Evolutionary conservation across 2,329 filamentous ascomycete genomes (phyloP).

Genomic region (Arthrobotrys megalospora): DNA sequence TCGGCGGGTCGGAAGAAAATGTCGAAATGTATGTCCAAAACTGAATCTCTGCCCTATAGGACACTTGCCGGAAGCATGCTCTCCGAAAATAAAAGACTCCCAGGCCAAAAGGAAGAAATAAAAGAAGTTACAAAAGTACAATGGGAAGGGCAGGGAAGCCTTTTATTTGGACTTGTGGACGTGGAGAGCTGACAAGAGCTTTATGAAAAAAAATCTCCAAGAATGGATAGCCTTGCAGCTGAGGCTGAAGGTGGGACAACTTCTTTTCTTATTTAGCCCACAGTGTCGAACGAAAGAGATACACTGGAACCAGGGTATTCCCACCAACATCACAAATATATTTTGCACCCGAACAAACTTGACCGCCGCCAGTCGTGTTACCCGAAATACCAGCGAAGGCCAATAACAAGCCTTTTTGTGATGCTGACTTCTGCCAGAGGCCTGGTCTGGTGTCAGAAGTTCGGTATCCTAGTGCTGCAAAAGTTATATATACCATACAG

Average conservation of each 20-base stretch:
- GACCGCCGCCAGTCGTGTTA: constrained; percentile 1
- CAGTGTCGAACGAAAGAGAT: neutral
- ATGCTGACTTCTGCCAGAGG: constrained; percentile 4
- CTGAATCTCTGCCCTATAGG: constrained; percentile 27
- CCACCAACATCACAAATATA: constrained; percentile 58
- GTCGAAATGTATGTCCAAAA: constrained; percentile 34
- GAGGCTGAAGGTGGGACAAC: constrained; percentile 58
- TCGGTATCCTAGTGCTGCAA: constrained; percentile 1
- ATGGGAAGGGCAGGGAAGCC: constrained; percentile 41
- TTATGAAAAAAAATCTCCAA: constrained; percentile 35
- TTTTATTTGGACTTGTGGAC: constrained; percentile 46
- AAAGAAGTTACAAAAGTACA: constrained; percentile 12
- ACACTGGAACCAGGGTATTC: constrained; percentile 39
- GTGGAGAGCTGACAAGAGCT: constrained; percentile 48
- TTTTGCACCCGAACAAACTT: constrained; percentile 15
- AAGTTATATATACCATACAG: constrained; percentile 35
- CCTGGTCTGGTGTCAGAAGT: constrained; percentile 18
- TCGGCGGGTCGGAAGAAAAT: constrained; percentile 20
- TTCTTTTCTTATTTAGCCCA: constrained; percentile 50
- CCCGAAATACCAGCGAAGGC: constrained; percentile 13
- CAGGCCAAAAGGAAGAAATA: constrained; percentile 48
- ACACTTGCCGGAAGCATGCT: constrained; percentile 16
- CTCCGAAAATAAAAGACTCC: constrained; percentile 45
- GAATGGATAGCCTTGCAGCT: constrained; percentile 60
- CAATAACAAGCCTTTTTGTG: constrained; percentile 35